These are phyloP conservation scores for Solanum neorickii DNA, from an alignment of 257 asterid genomes.

Conservation along the genomic window DNA sequence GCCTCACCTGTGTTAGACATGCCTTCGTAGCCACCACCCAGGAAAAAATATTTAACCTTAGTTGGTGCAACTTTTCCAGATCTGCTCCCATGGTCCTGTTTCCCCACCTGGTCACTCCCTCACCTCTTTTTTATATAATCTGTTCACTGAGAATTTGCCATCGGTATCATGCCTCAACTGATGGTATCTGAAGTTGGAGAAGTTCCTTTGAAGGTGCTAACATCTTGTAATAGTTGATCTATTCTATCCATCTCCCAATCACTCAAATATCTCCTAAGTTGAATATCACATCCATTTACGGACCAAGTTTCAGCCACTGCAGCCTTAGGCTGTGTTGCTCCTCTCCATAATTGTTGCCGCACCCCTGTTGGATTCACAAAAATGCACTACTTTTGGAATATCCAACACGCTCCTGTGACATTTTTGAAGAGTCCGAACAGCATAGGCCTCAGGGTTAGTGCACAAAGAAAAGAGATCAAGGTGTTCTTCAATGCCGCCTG, in stretches of 20 bases:
- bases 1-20: not conserved
- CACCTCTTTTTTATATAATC: not conserved
- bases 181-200: not conserved
- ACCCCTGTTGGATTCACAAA: not conserved
- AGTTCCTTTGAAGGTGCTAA: not conserved
- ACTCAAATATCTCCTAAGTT: not conserved
- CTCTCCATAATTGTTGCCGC: not conserved
- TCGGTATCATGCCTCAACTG: not conserved
- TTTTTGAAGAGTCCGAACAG: not conserved
- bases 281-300: not conserved
- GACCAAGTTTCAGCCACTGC: not conserved
- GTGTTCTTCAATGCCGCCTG: not conserved
- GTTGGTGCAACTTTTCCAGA: not conserved
- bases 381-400: not conserved
- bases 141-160: not conserved
- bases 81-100: not conserved
- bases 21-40: not conserved
- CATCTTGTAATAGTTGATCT: not conserved
- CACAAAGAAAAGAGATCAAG: not conserved
- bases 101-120: not conserved
- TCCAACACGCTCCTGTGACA: not conserved
- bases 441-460: not conserved
- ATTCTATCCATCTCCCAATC: not conserved
- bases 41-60: not conserved
- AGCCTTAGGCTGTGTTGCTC: not conserved